These are phyloP conservation scores for Salix dunnii DNA, from an alignment of 345 rosid genomes.

Conservation along the genomic window DNA sequence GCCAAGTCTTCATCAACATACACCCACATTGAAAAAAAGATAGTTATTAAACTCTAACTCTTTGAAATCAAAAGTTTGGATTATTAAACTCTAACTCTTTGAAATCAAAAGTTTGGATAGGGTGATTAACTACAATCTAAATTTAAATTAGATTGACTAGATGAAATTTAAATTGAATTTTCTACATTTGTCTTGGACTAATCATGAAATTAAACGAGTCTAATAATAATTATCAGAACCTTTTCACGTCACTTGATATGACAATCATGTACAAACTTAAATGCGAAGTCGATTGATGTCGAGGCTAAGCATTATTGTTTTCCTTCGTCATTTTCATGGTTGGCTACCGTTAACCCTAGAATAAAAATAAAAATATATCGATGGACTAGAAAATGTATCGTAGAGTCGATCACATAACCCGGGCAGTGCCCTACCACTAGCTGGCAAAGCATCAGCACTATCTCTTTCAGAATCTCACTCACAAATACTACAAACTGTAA, in stretches of 20 bases:
- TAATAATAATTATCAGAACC: not conserved
- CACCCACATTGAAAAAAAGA: accelerated
- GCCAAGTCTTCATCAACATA: slow-evolving; percentile 50
- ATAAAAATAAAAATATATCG: not conserved
- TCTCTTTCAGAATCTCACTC: not conserved
- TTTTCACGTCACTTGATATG: not conserved
- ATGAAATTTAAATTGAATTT: too few species aligned
- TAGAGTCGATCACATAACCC: not conserved
- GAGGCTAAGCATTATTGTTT: not conserved
- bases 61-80: too few species aligned
- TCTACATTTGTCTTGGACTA: too few species aligned
- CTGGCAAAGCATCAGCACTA: not conserved
- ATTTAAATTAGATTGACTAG: too few species aligned
- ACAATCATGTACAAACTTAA: not conserved
- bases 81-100: too few species aligned
- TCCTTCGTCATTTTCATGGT: not conserved
- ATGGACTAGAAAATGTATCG: not conserved
- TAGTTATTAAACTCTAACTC: too few species aligned
- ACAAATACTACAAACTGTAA: not conserved
- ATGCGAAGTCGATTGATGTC: not conserved
- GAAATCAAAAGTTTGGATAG: too few species aligned
- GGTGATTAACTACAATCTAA: too few species aligned
- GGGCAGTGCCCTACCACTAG: not conserved
- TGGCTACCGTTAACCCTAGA: not conserved
- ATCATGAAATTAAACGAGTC: too few species aligned